These are phyloP conservation scores for Tricladium varicosporioides DNA, from an alignment of 2,329 filamentous ascomycete species.

Conservation along the genomic window DNA sequence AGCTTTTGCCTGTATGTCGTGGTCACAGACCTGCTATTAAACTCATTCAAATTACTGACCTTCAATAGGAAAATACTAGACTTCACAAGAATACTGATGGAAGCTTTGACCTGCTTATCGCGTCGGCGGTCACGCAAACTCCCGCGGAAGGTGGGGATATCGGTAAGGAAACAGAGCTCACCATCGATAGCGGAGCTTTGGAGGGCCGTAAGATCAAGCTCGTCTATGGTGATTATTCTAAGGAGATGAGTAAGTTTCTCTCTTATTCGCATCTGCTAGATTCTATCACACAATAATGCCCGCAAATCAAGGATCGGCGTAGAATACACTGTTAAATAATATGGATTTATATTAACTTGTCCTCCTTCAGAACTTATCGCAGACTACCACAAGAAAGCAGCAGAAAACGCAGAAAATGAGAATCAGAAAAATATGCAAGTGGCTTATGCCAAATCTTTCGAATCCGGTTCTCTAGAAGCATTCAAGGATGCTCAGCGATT, in stretches of 20 bases:
- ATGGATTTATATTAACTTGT: not conserved
- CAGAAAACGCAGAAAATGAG: constrained; percentile 68
- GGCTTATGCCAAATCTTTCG: constrained; percentile 74
- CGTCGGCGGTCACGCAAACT: constrained; percentile 61
- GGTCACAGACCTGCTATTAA: too few species aligned
- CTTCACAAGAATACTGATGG: constrained; percentile 64
- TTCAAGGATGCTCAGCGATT: constrained; percentile 79
- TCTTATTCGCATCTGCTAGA: too few species aligned
- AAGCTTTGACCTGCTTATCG: constrained; percentile 71
- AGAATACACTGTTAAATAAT: too few species aligned
- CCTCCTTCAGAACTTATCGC: constrained; percentile 55
- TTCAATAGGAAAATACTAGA: constrained; percentile 67
- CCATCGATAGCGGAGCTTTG: constrained; percentile 56
- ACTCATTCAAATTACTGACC: constrained; percentile 2
- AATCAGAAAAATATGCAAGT: constrained; percentile 71
- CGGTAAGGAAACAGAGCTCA: constrained; percentile 61
- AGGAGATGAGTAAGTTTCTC: constrained; percentile 55
- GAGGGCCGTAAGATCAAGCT: constrained; percentile 68
- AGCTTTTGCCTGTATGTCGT: constrained; percentile 52
- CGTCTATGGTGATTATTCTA: constrained; percentile 71
- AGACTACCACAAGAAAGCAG: constrained; percentile 65
- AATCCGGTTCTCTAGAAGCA: constrained; percentile 68
- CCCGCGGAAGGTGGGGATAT: constrained; percentile 65
- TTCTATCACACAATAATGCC: too few species aligned
- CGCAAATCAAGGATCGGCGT: too few species aligned